Percentiles rank a stretch among this genome's conserved stretches.
Evolutionary conservation across 306 rosid genomes (phyloP).

Genomic region (Dryas octopetala): DNA sequence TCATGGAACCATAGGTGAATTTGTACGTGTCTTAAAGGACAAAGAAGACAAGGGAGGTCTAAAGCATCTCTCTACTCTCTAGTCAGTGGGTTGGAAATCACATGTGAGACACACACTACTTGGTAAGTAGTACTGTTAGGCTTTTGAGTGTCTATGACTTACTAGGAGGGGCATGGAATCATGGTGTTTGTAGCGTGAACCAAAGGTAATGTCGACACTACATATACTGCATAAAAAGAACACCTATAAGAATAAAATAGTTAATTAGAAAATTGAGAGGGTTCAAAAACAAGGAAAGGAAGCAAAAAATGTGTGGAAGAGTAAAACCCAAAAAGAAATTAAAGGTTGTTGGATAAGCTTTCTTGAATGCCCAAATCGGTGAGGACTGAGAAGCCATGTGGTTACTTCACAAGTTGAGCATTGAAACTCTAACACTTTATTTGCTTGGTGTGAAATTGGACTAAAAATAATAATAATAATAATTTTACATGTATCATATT

Average conservation of each 20-base stretch:
- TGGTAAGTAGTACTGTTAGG: conserved; percentile 27
- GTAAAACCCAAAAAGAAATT: conserved; percentile 26
- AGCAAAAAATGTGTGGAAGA: conserved; percentile 33
- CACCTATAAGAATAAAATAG: conserved; percentile 28
- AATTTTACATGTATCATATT: background rate
- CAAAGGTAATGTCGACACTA: conserved; percentile 38
- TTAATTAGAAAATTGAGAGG: conserved; percentile 5
- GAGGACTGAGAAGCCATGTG: conserved; percentile 18
- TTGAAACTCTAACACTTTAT: conserved; percentile 32
- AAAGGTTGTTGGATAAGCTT: conserved; percentile 15
- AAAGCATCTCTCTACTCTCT: conserved; percentile 18
- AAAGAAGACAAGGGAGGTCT: conserved; percentile 24
- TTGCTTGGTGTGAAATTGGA: conserved; percentile 30
- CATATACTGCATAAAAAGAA: conserved; percentile 32
- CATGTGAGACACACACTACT: conserved; percentile 44
- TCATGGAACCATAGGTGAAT: conserved; percentile 30
- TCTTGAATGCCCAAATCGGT: conserved; percentile 38
- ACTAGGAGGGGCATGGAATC: conserved; percentile 47
- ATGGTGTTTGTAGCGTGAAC: conserved; percentile 54
- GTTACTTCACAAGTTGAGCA: conserved; percentile 39
- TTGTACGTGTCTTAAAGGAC: conserved; percentile 24
- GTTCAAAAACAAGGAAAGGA: conserved; percentile 21
- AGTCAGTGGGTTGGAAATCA: conserved; percentile 39
- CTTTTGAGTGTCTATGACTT: conserved; percentile 52
- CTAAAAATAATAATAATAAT: conserved; percentile 12